Percentiles rank a stretch among this genome's conserved stretches.
Conservation (phyloP, 208 protist species). For the Herpetomonas samuelpessoai region DNA sequence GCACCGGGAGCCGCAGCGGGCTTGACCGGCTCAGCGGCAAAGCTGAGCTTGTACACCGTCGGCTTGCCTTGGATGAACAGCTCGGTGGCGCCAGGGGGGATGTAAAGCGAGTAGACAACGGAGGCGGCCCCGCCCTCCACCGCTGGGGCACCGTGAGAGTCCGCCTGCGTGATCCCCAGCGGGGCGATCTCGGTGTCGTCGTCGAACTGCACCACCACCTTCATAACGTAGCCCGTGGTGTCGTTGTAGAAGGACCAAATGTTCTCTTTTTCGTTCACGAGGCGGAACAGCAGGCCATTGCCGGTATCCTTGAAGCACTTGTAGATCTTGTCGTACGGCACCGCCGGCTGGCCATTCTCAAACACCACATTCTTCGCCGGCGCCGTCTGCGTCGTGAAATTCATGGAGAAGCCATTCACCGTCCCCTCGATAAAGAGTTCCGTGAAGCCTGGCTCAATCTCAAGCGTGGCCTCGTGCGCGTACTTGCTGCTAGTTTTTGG, state of each 20-base stretch:
- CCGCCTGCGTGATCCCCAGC: slow-evolving; percentile 12
- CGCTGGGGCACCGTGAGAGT: neutral
- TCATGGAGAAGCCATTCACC: slow-evolving; percentile 47
- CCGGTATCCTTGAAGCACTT: slow-evolving; percentile 73
- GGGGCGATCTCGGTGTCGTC: slow-evolving; percentile 24
- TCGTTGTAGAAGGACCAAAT: slow-evolving; percentile 69
- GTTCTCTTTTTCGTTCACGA: slow-evolving; percentile 34
- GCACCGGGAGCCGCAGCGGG: neutral
- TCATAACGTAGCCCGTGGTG: slow-evolving; percentile 49
- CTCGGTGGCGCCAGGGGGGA: slow-evolving; percentile 51
- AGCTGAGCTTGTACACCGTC: slow-evolving; percentile 48
- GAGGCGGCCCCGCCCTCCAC: slow-evolving; percentile 9
- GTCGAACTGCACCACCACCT: slow-evolving; percentile 40
- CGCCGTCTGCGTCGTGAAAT: slow-evolving; percentile 56
- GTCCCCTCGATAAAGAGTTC: slow-evolving; percentile 71
- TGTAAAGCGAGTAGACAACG: slow-evolving; percentile 35
- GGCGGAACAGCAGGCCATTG: slow-evolving; percentile 65
- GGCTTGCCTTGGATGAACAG: slow-evolving; percentile 54
- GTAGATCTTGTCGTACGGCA: slow-evolving; percentile 70
- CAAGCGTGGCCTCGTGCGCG: slow-evolving; percentile 49
- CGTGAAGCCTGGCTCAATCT: slow-evolving; percentile 71
- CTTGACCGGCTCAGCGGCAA: slow-evolving; percentile 53
- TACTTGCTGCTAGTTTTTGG: slow-evolving; percentile 9
- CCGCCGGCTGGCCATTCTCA: slow-evolving; percentile 40
- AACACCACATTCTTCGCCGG: slow-evolving; percentile 48